A percentile compares a stretch with the other conserved stretches of the same genome.
phyloP scores from a whole-genome alignment of 306 rosid genomes.

The Cajanus cajan region DNA sequence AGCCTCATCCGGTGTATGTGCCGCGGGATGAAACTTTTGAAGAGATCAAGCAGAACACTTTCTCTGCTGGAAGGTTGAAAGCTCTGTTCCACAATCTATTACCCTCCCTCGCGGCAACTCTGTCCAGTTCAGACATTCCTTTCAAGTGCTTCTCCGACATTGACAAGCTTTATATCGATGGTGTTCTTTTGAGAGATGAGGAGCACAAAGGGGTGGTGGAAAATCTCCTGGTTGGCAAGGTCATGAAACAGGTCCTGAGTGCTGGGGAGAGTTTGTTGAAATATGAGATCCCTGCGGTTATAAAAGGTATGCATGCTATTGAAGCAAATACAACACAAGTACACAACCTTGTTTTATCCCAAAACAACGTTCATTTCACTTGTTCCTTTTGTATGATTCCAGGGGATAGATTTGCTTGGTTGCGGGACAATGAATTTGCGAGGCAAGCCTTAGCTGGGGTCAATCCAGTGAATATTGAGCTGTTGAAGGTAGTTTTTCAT shows the following conservation, averaged over 20 bases:
- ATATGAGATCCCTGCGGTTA: conserved; percentile 76
- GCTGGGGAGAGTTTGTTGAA: conserved; percentile 60
- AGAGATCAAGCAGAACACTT: conserved; percentile 80
- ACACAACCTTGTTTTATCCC: background rate
- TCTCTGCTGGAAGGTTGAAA: conserved; percentile 87
- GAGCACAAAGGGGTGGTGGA: conserved; percentile 36
- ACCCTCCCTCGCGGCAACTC: conserved; percentile 69
- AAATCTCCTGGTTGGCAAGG: conserved; percentile 40
- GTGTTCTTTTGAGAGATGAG: conserved; percentile 65
- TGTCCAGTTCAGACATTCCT: conserved; percentile 80
- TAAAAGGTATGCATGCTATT: conserved; percentile 55
- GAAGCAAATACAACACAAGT: conserved; percentile 10
- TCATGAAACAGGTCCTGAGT: conserved; percentile 61
- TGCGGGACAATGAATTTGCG: conserved; percentile 90
- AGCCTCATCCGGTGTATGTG: conserved; percentile 95
- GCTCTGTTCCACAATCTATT: conserved; percentile 89
- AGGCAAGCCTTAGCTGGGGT: conserved; percentile 89
- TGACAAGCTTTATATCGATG: conserved; percentile 81
- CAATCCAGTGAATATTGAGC: conserved; percentile 89
- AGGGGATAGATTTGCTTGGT: conserved; percentile 91
- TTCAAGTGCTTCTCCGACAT: conserved; percentile 85
- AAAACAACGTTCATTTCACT: background rate
- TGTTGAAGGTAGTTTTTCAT: conserved; percentile 60
- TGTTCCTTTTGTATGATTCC: conserved; percentile 1
- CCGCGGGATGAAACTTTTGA: conserved; percentile 95